Evolutionary conservation across 306 rosid genomes (phyloP).

Genomic region (Quercus mongolica): DNA sequence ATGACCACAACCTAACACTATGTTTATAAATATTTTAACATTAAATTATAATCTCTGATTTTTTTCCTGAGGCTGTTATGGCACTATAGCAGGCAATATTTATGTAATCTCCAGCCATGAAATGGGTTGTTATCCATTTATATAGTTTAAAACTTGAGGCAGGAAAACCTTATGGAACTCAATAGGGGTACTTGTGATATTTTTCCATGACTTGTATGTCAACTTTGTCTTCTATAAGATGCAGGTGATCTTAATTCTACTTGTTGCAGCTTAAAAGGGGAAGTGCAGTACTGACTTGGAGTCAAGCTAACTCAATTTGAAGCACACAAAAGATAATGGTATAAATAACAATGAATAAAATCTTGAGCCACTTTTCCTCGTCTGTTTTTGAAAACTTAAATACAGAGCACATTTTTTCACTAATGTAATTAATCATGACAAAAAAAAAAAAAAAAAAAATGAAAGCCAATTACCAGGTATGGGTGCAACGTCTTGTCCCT

Average conservation of each 20-base stretch:
- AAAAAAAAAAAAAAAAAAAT: neutral
- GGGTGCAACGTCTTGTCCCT: slow-evolving; percentile 46
- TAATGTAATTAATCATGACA: neutral
- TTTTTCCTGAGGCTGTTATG: neutral
- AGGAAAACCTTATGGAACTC: no score
- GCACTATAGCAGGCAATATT: neutral
- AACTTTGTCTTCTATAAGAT: neutral
- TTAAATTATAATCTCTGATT: neutral
- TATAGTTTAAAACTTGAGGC: neutral
- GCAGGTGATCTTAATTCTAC: no score
- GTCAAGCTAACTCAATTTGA: no score
- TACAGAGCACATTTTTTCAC: neutral
- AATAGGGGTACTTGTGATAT: neutral
- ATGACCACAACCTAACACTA: neutral
- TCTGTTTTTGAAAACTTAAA: neutral
- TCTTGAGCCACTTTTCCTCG: neutral
- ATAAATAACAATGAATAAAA: no score
- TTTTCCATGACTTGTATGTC: neutral
- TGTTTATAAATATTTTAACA: neutral
- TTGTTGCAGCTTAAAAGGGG: no score
- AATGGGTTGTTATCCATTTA: neutral
- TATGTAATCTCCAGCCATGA: neutral
- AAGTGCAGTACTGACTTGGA: no score
- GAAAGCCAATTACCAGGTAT: slow-evolving; percentile 37
- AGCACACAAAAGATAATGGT: no score